Evolutionary conservation across 2,329 filamentous ascomycete species (phyloP), one percentile per base, ranked within the genome.

Genomic region (Exophiala mesophila): DNA sequence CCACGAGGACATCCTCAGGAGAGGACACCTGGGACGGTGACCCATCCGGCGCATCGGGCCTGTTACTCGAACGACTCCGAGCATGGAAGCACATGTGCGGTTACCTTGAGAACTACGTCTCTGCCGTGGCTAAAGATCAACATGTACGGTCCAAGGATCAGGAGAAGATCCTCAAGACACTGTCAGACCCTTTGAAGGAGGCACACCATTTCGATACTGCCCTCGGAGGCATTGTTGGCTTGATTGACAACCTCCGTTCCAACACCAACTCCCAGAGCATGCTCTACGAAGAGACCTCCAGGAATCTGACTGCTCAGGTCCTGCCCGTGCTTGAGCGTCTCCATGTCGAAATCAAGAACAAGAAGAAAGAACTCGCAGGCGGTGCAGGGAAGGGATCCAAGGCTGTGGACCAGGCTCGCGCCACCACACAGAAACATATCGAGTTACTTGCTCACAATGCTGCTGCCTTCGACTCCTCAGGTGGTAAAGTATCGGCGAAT

Each of bases 281-380:
- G 65, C 83, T 85, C 60, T 90, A 96, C 64, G 70, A 83, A 56
- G 90, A 97, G 64, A 95, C 89, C 4, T 88, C 92, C 57, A 92
- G 92, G 72, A 86, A 81, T 55, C 76, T 98, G 54, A 94, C 90
- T 67, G 83, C 82, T 46, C 82, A 82, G 10, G 85, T 97, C 20
- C 74, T 95, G 15, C 92, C 90, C 26, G 82, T 90, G 51, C 82
- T 98, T 60, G 87, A 94, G 57, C 84, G 88, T 39, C 74, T 98
- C 36, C 89, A 97, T 70, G 83, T 87, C 63, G 92, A 97, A 64
- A 92, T 98, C 73, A 98, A 97, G 76, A 82, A 85, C 70, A 97
- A 97, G 72, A 76, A 79, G 51, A 97, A 97, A 72, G 89, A 96
- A 67, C 76, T 98, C 36, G 75, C 78, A 31, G 76, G 80, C 49